A percentile compares a stretch with the other conserved stretches of the same genome.
Evolutionary conservation across 2,329 filamentous ascomycete genomes (phyloP).

Genomic region (Chaetomiaceae sp.): DNA sequence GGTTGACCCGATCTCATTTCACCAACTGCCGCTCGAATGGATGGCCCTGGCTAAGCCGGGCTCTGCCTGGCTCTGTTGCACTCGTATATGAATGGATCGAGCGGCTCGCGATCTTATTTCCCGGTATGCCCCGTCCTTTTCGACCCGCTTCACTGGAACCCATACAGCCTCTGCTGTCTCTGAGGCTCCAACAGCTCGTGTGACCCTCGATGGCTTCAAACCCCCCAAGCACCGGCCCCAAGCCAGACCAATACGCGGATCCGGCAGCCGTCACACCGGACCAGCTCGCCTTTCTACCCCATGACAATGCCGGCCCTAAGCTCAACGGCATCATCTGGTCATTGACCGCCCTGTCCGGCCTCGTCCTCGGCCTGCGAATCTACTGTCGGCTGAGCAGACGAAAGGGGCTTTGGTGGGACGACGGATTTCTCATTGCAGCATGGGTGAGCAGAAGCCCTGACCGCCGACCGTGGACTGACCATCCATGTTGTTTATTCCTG

Average conservation of each 20-base stretch:
- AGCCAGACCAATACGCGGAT: constrained; percentile 18
- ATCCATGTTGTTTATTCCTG: not conserved
- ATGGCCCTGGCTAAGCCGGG: no score
- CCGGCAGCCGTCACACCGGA: constrained; percentile 9
- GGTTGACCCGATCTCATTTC: no score
- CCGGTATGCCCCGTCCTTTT: no score
- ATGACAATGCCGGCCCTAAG: constrained; percentile 19
- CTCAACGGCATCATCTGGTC: constrained; percentile 23
- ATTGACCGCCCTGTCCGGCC: constrained; percentile 17
- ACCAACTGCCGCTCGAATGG: no score
- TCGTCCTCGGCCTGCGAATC: constrained; percentile 24
- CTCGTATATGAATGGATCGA: no score
- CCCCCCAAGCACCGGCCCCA: not conserved
- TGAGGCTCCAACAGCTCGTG: not conserved
- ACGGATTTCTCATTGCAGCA: constrained; percentile 23
- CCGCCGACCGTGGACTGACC: no score
- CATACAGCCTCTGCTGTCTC: no score
- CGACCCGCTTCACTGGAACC: no score
- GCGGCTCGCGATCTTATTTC: no score
- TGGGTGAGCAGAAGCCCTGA: constrained; percentile 18
- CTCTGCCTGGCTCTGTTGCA: no score
- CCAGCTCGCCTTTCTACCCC: constrained; percentile 16
- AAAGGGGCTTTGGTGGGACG: constrained; percentile 26
- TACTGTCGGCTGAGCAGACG: constrained; percentile 23
- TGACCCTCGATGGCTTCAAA: not conserved